These are phyloP conservation scores for Pseudisothecium myosuroides DNA, from an alignment of 225 moss, liverwort and hornwort genomes.

Conservation along the genomic window DNA sequence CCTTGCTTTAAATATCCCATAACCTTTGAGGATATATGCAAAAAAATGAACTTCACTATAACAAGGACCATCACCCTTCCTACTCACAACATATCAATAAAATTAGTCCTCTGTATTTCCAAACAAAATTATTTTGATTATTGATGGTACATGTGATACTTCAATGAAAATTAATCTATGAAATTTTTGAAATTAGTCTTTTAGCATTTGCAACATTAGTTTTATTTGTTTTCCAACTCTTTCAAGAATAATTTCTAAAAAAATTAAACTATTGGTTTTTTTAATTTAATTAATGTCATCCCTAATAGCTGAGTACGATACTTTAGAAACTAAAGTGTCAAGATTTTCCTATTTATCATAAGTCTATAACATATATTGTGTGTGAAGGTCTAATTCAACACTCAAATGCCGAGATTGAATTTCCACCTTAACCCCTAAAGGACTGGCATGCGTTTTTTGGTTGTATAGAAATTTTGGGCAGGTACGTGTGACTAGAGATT, in stretches of 20 bases:
- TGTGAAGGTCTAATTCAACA: no score
- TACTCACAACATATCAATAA: background rate
- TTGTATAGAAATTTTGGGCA: no score
- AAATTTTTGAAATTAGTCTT: no score
- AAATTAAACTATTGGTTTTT: accelerated
- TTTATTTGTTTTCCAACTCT: background rate
- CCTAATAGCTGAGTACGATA: accelerated
- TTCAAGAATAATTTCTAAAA: accelerated
- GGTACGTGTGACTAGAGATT: no score
- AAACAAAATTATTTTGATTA: background rate
- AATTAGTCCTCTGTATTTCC: background rate
- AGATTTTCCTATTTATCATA: accelerated
- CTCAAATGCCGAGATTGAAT: no score
- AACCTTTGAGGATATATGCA: background rate
- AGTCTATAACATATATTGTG: no score
- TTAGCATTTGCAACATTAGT: no score
- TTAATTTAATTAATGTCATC: background rate
- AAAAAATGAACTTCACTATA: background rate
- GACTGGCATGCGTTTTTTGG: no score
- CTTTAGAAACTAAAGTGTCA: background rate
- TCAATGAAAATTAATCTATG: background rate
- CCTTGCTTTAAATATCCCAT: no score
- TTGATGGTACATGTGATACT: background rate
- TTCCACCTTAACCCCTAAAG: no score
- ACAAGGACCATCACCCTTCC: background rate